Evolutionary conservation across 805 yeast genomes (phyloP).

Genomic region (Wickerhamomyces bovis): DNA sequence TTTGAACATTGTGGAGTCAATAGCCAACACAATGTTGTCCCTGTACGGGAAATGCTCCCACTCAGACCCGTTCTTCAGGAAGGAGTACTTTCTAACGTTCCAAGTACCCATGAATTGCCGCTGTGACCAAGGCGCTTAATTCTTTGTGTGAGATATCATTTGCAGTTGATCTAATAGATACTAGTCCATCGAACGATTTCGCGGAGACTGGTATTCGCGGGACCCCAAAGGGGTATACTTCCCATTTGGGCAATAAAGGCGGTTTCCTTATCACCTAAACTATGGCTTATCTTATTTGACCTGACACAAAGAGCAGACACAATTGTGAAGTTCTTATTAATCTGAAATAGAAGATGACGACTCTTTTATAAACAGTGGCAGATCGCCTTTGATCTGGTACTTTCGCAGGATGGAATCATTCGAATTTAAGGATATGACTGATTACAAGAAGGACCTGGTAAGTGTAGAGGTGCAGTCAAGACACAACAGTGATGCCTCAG

Average conservation of each 20-base stretch:
- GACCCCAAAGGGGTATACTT: neutral
- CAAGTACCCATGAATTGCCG: neutral
- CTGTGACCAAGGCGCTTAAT: neutral
- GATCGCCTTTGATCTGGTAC: neutral
- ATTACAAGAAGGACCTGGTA: slow-evolving; percentile 8
- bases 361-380: neutral
- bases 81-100: slow-evolving; percentile 20
- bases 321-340: neutral
- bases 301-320: neutral
- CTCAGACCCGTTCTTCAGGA: slow-evolving; percentile 2
- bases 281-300: neutral
- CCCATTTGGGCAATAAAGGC: neutral
- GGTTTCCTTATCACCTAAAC: neutral
- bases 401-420: neutral
- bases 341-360: neutral
- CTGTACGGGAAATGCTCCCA: slow-evolving; percentile 25
- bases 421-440: neutral
- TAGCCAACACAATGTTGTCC: slow-evolving; percentile 13
- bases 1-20: slow-evolving; percentile 6
- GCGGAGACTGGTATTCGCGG: neutral
- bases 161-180: no score
- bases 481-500: slow-evolving; percentile 18
- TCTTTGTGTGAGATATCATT: neutral
- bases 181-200: neutral
- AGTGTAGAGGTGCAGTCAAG: slow-evolving; percentile 12